These are phyloP conservation scores for Aspergillus eucalypticola DNA, from an alignment of 2,329 filamentous ascomycete genomes.

Conservation along the genomic window DNA sequence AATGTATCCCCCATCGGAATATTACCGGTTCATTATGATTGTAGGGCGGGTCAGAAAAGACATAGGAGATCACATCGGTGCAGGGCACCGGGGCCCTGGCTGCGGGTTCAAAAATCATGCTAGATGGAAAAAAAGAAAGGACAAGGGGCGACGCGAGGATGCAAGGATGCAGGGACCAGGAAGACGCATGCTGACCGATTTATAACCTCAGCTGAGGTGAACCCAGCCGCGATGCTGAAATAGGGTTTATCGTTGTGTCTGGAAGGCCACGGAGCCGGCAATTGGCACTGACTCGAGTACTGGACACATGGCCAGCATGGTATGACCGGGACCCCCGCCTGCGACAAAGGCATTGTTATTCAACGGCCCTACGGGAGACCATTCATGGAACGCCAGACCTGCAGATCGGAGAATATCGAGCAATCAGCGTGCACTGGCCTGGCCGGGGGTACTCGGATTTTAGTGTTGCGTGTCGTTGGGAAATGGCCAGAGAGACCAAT, in stretches of 20 bases:
- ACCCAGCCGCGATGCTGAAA: not conserved
- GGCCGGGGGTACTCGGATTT: not conserved
- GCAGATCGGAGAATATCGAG: not conserved
- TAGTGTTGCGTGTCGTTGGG: not conserved
- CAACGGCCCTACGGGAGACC: not conserved
- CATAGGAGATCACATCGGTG: conserved; percentile 57
- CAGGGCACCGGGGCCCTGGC: conserved; percentile 44
- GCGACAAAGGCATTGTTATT: not conserved
- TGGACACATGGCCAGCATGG: not conserved
- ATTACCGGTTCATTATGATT: conserved; percentile 52
- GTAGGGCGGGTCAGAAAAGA: conserved; percentile 53
- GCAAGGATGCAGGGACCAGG: not conserved
- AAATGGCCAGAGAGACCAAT: not conserved
- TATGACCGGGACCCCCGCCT: not conserved
- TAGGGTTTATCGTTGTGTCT: not conserved
- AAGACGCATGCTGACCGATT: not conserved
- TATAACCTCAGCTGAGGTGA: not conserved
- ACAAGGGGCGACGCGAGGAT: not conserved
- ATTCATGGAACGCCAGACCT: not conserved
- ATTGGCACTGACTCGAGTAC: not conserved
- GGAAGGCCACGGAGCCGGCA: not conserved
- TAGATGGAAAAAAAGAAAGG: not conserved
- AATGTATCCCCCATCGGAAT: conserved; percentile 5
- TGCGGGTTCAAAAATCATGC: conserved; percentile 38
- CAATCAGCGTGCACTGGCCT: not conserved